A percentile compares a stretch with the other conserved stretches of the same genome.
Conservation (phyloP, 2,329 filamentous ascomycete genomes). For the Claviceps lovelessii region DNA sequence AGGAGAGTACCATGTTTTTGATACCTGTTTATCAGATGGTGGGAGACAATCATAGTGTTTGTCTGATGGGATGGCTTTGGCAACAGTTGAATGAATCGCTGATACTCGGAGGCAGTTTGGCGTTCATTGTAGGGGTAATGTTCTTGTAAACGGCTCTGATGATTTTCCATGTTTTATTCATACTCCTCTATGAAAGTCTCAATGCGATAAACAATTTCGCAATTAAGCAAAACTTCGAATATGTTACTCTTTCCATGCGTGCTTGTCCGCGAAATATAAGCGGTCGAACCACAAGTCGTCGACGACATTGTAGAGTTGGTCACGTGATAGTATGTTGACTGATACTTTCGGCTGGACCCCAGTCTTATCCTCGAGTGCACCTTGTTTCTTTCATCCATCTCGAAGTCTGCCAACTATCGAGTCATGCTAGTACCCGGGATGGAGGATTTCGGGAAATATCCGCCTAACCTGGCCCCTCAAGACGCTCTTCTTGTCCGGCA, state of each 20-base stretch:
- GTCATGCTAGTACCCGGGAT: constrained; percentile 22
- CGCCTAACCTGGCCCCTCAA: constrained; percentile 50
- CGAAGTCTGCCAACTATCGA: background rate
- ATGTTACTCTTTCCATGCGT: background rate
- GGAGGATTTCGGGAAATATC: constrained; percentile 49
- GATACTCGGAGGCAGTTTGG: constrained; percentile 16
- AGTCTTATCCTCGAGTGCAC: background rate
- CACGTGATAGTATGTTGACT: no score
- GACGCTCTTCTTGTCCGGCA: constrained; percentile 46
- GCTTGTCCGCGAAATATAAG: background rate
- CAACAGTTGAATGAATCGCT: constrained; percentile 17
- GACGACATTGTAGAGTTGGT: no score
- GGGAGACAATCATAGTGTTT: constrained; percentile 13
- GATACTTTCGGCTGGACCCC: no score
- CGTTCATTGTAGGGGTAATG: constrained; percentile 8
- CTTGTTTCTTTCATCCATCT: background rate
- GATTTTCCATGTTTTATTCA: background rate
- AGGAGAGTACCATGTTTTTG: background rate
- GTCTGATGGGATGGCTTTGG: constrained; percentile 15
- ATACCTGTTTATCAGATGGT: constrained; percentile 12
- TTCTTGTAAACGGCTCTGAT: background rate
- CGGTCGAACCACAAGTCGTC: background rate
- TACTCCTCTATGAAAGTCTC: background rate
- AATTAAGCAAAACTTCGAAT: background rate
- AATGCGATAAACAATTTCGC: background rate